phyloP scores from a whole-genome alignment of 2,329 filamentous ascomycete genomes.

The Plectosphaerella plurivora region DNA sequence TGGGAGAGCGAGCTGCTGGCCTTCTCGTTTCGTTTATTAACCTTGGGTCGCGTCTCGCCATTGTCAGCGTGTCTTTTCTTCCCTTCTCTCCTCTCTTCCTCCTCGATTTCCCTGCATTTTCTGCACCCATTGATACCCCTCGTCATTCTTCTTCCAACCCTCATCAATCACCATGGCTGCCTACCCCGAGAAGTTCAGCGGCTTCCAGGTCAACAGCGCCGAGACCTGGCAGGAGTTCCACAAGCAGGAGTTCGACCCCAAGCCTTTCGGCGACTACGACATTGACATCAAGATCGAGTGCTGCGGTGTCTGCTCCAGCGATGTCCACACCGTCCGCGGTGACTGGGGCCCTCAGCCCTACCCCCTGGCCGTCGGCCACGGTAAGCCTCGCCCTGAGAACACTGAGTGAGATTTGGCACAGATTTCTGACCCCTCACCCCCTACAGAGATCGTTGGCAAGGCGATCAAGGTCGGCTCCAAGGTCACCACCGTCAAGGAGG shows the following conservation, averaged over 20 bases:
- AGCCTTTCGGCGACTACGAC: conserved; percentile 66
- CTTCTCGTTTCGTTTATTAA: conserved; percentile 8
- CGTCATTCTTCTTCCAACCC: background rate
- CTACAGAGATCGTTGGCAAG: conserved; percentile 38
- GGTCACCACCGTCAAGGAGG: conserved; percentile 42
- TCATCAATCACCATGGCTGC: conserved; percentile 33
- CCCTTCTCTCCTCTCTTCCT: conserved; percentile 1
- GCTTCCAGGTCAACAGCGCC: conserved; percentile 54
- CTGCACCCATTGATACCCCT: background rate
- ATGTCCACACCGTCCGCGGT: conserved; percentile 53
- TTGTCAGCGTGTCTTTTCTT: conserved; percentile 1
- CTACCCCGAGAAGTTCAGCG: conserved; percentile 55
- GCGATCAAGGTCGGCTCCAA: conserved; percentile 36
- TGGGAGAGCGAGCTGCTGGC: background rate
- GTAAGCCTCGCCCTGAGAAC: conserved; percentile 24
- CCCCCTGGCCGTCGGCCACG: conserved; percentile 49
- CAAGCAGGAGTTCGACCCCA: conserved; percentile 66
- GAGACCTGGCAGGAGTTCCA: conserved; percentile 56
- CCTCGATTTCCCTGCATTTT: background rate
- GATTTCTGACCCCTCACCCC: background rate
- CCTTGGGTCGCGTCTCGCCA: conserved; percentile 1
- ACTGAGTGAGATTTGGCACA: background rate
- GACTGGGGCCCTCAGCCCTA: conserved; percentile 51
- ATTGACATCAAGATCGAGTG: conserved; percentile 69
- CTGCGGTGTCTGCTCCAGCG: conserved; percentile 60